These are phyloP conservation scores for Cytidiella melzeri DNA, from an alignment of 768 basidiomycete species.

Conservation along the genomic window DNA sequence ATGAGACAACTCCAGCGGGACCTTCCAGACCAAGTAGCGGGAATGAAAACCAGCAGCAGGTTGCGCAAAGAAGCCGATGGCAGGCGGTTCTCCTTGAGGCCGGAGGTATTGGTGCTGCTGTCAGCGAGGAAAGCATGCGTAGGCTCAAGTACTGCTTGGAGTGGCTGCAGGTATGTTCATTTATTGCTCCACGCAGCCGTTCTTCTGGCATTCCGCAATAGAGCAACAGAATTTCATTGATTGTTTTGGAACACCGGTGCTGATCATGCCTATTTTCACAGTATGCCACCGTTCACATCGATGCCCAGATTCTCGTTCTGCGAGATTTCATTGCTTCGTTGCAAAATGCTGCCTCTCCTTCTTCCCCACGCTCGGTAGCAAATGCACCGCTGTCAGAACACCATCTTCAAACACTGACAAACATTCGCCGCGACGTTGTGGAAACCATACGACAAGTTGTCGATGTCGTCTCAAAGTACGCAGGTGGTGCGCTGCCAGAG, in stretches of 20 bases:
- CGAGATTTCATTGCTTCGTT: conserved; percentile 77
- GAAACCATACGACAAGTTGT: conserved; percentile 86
- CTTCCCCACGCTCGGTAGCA: conserved; percentile 28
- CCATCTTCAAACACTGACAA: conserved; percentile 62
- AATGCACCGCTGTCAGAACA: conserved; percentile 24
- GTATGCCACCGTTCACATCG: conserved; percentile 86
- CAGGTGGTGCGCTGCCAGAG: conserved; percentile 82
- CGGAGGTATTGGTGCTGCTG: conserved; percentile 79
- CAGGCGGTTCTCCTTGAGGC: conserved; percentile 81
- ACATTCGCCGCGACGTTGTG: conserved; percentile 79
- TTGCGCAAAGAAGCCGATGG: conserved; percentile 76
- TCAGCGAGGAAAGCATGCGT: conserved; percentile 89
- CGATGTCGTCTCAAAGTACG: conserved; percentile 79
- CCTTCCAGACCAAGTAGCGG: neutral
- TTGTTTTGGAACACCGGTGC: neutral
- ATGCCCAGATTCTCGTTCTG: conserved; percentile 78
- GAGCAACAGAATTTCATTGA: too few relatives aligned
- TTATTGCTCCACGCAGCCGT: neutral
- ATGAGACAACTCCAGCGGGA: conserved; percentile 11
- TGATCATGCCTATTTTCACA: conserved; percentile 28
- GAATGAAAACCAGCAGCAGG: conserved; percentile 38
- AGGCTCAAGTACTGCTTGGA: conserved; percentile 79
- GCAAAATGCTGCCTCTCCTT: conserved; percentile 36
- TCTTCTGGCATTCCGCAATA: conserved; percentile 3
- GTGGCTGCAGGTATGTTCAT: conserved; percentile 69